A percentile compares a stretch with the other conserved stretches of the same genome.
Conservation (phyloP, 176 grass and related monocot species). For the Aegilops speltoides region DNA sequence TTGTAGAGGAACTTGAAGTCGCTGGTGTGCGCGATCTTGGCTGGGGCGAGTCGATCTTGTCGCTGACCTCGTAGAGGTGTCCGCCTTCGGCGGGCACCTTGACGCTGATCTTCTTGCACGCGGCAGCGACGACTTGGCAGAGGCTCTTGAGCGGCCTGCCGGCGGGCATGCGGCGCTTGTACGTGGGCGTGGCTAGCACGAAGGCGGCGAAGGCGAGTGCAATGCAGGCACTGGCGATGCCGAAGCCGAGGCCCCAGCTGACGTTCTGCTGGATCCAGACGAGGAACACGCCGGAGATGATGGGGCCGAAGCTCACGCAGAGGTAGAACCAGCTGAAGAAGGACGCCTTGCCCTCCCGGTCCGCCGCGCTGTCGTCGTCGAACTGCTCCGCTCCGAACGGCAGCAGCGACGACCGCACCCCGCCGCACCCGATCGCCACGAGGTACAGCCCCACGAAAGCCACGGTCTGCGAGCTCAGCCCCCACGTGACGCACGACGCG, state of each 20-base stretch:
- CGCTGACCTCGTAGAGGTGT: too few relatives aligned
- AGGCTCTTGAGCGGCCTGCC: conserved; percentile 63
- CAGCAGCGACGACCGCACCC: conserved; percentile 55
- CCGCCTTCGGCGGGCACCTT: too few relatives aligned
- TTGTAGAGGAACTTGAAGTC: conserved; percentile 36
- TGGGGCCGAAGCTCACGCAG: conserved; percentile 54
- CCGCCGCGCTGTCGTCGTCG: conserved; percentile 46
- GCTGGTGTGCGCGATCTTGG: too few relatives aligned
- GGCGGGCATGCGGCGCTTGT: conserved; percentile 46
- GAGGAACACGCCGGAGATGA: conserved; percentile 56
- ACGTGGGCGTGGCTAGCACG: conserved; percentile 48
- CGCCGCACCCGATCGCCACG: conserved; percentile 62
- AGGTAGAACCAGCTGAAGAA: conserved; percentile 92
- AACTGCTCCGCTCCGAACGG: conserved; percentile 77
- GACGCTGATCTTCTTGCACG: too few relatives aligned
- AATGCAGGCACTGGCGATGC: conserved; percentile 56
- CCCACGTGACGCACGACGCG: neutral
- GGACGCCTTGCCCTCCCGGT: conserved; percentile 45
- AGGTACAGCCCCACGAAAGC: conserved; percentile 53
- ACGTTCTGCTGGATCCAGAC: conserved; percentile 75
- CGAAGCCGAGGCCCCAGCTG: conserved; percentile 64
- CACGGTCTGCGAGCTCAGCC: neutral
- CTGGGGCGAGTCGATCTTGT: too few relatives aligned
- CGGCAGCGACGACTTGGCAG: conserved; percentile 1
- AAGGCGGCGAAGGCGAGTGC: conserved; percentile 55